Percentiles rank a stretch among this genome's conserved stretches.
phyloP scores from a whole-genome alignment of 2,329 filamentous ascomycete species.

The Aureobasidium subglaciale region DNA sequence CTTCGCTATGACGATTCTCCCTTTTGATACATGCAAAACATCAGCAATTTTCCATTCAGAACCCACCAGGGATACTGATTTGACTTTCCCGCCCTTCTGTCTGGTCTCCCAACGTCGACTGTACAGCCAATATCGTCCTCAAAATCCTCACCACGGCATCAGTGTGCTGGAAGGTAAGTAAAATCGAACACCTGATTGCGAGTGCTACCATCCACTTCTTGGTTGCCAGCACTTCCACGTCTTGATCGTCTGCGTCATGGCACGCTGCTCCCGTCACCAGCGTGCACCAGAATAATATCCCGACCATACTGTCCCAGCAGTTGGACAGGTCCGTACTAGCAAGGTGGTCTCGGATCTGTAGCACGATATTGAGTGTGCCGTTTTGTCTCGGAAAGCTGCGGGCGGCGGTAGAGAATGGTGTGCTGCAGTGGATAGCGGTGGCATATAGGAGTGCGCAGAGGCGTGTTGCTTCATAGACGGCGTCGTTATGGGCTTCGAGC shows the following conservation, averaged over 20 bases:
- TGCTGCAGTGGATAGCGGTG: conserved; percentile 21
- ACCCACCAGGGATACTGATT: neutral
- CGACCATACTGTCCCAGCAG: conserved; percentile 28
- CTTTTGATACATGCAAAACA: neutral
- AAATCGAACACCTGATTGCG: conserved; percentile 25
- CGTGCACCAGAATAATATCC: conserved; percentile 28
- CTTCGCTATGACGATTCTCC: neutral
- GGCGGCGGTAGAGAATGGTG: conserved; percentile 19
- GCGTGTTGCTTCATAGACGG: conserved; percentile 25
- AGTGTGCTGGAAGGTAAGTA: conserved; percentile 28
- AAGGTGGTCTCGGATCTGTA: conserved; percentile 22
- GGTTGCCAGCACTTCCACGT: conserved; percentile 19
- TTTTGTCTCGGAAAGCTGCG: neutral
- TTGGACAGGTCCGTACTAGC: conserved; percentile 23
- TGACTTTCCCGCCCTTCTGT: neutral
- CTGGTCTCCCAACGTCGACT: conserved; percentile 16
- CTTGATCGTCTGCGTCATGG: conserved; percentile 17
- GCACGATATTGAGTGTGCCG: neutral
- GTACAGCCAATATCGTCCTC: conserved; percentile 24
- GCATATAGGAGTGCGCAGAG: conserved; percentile 25
- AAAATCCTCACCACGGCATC: conserved; percentile 23
- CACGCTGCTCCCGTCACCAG: conserved; percentile 27
- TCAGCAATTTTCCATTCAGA: too few species aligned
- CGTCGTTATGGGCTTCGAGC: neutral
- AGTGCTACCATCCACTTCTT: conserved; percentile 28